Percentiles rank a stretch among this genome's conserved stretches.
phyloP scores from a whole-genome alignment of 2,329 filamentous ascomycete species.

The Cytospora piceae region DNA sequence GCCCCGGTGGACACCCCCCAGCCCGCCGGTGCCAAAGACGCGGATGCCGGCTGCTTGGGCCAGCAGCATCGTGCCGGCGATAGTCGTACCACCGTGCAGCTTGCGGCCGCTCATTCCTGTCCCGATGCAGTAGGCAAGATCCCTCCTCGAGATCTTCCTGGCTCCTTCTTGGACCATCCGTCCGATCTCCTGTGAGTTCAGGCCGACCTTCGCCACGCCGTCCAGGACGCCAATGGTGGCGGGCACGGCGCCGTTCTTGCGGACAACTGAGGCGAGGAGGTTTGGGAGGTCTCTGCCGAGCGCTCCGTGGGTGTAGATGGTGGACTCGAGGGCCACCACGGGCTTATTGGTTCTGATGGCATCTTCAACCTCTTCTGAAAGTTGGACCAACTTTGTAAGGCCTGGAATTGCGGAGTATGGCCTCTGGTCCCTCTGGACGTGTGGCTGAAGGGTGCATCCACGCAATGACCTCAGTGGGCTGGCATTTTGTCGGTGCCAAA shows the following conservation, averaged over 20 bases:
- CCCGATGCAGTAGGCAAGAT: constrained; percentile 81
- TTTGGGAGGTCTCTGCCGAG: constrained; percentile 66
- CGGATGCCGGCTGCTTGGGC: constrained; percentile 85
- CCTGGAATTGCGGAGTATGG: constrained; percentile 28
- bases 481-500: not conserved
- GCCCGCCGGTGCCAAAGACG: constrained; percentile 91
- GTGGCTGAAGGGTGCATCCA: not conserved
- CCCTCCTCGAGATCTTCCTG: constrained; percentile 83
- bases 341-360: constrained; percentile 76
- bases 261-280: constrained; percentile 77
- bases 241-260: constrained; percentile 79
- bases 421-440: not conserved
- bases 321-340: constrained; percentile 90
- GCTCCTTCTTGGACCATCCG: constrained; percentile 73
- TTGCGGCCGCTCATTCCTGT: constrained; percentile 68
- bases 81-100: constrained; percentile 88
- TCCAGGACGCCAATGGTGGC: constrained; percentile 89
- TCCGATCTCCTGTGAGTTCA: constrained; percentile 72
- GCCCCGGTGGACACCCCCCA: constrained; percentile 91
- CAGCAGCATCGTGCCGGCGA: constrained; percentile 90
- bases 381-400: constrained; percentile 57
- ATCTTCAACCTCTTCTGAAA: constrained; percentile 82
- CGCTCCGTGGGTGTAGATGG: constrained; percentile 94
- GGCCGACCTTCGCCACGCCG: constrained; percentile 80
- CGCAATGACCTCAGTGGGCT: not conserved